phyloP scores from a whole-genome alignment of 805 yeast species.

The Lipomyces japonicus region DNA sequence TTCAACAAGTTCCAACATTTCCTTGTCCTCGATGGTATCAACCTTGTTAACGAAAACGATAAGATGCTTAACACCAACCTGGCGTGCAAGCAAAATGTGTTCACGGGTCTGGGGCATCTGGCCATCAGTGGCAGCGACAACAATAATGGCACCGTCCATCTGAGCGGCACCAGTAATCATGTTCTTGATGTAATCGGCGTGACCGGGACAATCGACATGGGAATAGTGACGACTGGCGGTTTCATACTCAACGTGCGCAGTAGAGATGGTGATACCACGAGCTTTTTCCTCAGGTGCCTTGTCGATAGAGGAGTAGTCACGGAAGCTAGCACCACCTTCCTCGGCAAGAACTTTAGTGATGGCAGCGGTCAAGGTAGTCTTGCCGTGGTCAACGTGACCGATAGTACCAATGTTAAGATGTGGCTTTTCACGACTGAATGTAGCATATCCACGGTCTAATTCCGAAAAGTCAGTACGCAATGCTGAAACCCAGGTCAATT shows the following conservation, averaged over 20 bases:
- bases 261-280: constrained; percentile 97
- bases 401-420: constrained; percentile 97
- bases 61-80: constrained; percentile 96
- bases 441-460: constrained; percentile 39
- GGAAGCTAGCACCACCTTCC: constrained; percentile 87
- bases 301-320: constrained; percentile 90
- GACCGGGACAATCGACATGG: constrained; percentile 98
- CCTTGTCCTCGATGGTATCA: constrained; percentile 96
- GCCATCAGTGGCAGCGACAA: constrained; percentile 98
- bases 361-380: constrained; percentile 97
- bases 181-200: constrained; percentile 86
- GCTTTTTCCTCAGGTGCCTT: constrained; percentile 99
- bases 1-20: constrained; percentile 98
- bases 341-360: constrained; percentile 90
- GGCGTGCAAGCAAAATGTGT: constrained; percentile 96
- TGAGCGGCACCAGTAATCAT: constrained; percentile 99
- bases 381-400: constrained; percentile 99
- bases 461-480: not conserved
- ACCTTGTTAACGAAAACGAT: constrained; percentile 98
- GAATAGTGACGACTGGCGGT: constrained; percentile 94
- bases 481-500: not conserved
- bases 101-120: constrained; percentile 99
- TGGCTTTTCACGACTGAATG: constrained; percentile 93
- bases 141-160: constrained; percentile 99
- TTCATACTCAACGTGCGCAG: constrained; percentile 97